Conservation (phyloP, 257 asterid genomes). For the Eucommia ulmoides region DNA sequence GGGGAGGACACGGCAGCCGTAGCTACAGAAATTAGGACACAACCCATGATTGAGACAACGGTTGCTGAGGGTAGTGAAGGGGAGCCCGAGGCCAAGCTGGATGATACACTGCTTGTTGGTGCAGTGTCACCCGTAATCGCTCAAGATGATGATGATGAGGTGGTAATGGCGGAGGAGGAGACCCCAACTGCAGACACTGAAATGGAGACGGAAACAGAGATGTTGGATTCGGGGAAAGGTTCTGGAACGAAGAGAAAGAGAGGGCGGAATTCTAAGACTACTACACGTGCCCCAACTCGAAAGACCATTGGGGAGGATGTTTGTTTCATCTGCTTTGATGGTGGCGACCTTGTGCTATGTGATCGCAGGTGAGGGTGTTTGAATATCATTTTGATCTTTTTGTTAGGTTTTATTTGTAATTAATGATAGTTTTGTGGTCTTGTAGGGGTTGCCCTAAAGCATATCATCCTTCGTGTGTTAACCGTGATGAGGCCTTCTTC, state of each 20-base stretch:
- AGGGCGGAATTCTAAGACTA: background rate
- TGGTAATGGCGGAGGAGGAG: background rate
- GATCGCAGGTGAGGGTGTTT: background rate
- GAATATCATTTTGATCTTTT: background rate
- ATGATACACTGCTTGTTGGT: conserved; percentile 22
- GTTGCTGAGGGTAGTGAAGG: background rate
- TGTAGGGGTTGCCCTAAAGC: conserved; percentile 95
- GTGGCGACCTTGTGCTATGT: background rate
- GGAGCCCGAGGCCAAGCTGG: conserved; percentile 4
- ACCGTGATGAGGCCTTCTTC: background rate
- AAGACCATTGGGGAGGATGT: background rate
- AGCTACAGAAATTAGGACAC: too few species aligned
- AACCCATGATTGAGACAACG: too few species aligned
- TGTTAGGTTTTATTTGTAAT: conserved; percentile 5
- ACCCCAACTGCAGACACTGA: background rate
- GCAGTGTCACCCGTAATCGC: background rate
- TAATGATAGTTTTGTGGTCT: conserved; percentile 7
- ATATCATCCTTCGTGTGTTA: conserved; percentile 29
- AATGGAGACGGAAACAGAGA: background rate
- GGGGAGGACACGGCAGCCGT: background rate
- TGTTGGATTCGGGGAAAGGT: background rate
- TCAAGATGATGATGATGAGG: background rate
- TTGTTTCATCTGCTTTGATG: background rate
- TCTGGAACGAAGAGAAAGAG: background rate
- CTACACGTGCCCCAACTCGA: background rate